Conservation (phyloP, 2,329 filamentous ascomycete species). For the Fusarium ramigenum region DNA sequence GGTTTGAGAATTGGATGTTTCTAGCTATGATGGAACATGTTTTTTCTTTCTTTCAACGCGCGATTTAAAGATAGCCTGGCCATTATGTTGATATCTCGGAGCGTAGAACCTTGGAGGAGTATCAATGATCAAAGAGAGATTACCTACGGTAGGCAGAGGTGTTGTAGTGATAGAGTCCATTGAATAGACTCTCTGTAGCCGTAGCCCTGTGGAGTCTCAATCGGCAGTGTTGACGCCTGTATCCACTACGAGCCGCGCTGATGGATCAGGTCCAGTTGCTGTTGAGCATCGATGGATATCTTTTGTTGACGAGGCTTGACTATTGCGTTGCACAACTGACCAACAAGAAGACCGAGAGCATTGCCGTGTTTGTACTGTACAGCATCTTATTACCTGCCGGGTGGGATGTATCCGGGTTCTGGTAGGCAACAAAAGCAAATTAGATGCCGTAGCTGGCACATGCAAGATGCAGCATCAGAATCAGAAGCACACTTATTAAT, state of each 20-base stretch:
- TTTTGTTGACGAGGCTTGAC: conserved; percentile 1
- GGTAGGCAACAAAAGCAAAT: not conserved
- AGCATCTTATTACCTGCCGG: not conserved
- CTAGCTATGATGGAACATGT: not conserved
- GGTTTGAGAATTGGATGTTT: not conserved
- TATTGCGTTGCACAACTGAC: not conserved
- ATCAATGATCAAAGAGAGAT: too few species aligned
- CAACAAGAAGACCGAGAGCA: not conserved
- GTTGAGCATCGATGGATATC: not conserved
- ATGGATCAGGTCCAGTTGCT: not conserved
- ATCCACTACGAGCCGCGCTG: conserved; percentile 34
- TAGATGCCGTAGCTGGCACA: not conserved
- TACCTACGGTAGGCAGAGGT: not conserved
- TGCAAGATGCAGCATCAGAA: not conserved
- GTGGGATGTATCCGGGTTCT: not conserved
- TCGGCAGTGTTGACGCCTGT: conserved; percentile 21
- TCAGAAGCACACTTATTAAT: not conserved
- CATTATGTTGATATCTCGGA: not conserved
- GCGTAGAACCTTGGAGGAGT: not conserved
- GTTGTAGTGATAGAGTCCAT: not conserved
- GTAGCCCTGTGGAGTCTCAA: conserved; percentile 2
- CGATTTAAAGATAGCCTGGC: not conserved
- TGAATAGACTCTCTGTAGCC: not conserved
- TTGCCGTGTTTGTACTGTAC: not conserved
- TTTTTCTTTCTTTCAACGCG: not conserved